phyloP scores from a whole-genome alignment of 176 grass and related monocot species.

The Oryza brachyantha region DNA sequence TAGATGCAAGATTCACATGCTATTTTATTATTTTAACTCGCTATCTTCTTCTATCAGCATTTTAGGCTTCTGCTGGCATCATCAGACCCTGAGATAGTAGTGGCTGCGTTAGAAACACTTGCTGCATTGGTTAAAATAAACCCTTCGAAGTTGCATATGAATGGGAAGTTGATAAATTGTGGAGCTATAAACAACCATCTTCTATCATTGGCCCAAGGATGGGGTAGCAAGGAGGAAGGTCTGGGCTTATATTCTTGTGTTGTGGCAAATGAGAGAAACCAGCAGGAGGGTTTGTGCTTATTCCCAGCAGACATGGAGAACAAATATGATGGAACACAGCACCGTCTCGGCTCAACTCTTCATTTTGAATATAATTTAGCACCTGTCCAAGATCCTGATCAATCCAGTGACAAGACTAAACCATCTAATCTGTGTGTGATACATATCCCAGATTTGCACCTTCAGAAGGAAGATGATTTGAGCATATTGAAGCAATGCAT shows the following conservation, averaged over 20 bases:
- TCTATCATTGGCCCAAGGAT: slow-evolving; percentile 91
- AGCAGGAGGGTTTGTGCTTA: slow-evolving; percentile 64
- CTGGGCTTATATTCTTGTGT: slow-evolving; percentile 91
- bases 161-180: slow-evolving; percentile 79
- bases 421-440: slow-evolving; percentile 76
- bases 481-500: slow-evolving; percentile 82
- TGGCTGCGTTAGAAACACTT: slow-evolving; percentile 88
- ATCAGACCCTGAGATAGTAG: slow-evolving; percentile 86
- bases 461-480: slow-evolving; percentile 85
- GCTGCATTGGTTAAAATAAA: slow-evolving; percentile 88
- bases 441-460: slow-evolving; percentile 84
- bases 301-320: slow-evolving; percentile 74
- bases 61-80: slow-evolving; percentile 91
- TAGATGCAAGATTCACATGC: neutral
- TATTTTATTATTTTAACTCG: slow-evolving; percentile 20
- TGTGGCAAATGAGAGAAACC: slow-evolving; percentile 79
- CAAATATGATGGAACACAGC: slow-evolving; percentile 66
- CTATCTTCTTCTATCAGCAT: slow-evolving; percentile 52
- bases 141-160: slow-evolving; percentile 93
- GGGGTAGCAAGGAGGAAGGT: slow-evolving; percentile 99
- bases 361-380: slow-evolving; percentile 89
- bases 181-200: slow-evolving; percentile 81
- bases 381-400: slow-evolving; percentile 33
- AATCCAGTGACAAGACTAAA: slow-evolving; percentile 43
- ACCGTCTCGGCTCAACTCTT: slow-evolving; percentile 88